phyloP scores from a whole-genome alignment of 495 filamentous ascomycete species.

The Podospora fimiseda region DNA sequence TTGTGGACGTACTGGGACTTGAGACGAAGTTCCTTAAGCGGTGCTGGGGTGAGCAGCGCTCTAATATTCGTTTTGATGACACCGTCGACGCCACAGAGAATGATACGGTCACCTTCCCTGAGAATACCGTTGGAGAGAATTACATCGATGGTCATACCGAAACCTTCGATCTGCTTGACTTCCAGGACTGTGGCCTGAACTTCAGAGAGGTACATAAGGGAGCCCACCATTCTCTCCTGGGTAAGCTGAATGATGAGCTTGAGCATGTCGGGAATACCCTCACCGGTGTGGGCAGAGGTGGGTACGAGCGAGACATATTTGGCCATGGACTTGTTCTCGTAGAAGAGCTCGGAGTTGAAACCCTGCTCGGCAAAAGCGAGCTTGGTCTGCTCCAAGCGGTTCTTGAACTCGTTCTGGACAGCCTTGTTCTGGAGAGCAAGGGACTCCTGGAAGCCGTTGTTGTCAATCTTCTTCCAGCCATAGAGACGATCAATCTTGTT shows the following conservation, averaged over 20 bases:
- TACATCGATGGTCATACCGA: slow-evolving; percentile 98
- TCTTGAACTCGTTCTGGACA: slow-evolving; percentile 90
- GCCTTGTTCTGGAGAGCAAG: slow-evolving; percentile 85
- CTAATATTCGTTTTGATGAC: slow-evolving; percentile 92
- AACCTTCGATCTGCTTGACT: slow-evolving; percentile 97
- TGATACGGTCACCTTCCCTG: slow-evolving; percentile 87
- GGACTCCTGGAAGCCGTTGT: slow-evolving; percentile 96
- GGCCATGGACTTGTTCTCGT: slow-evolving; percentile 96
- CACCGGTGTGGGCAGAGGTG: slow-evolving; percentile 94
- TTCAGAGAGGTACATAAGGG: slow-evolving; percentile 96
- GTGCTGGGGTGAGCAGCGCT: slow-evolving; percentile 91
- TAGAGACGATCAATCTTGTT: slow-evolving; percentile 99
- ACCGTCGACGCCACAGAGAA: slow-evolving; percentile 91
- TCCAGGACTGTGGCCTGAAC: slow-evolving; percentile 97
- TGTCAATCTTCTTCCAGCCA: slow-evolving; percentile 93
- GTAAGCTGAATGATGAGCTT: slow-evolving; percentile 88
- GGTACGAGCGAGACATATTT: slow-evolving; percentile 90
- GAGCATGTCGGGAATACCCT: slow-evolving; percentile 98
- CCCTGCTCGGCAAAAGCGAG: slow-evolving; percentile 91
- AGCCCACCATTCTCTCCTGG: slow-evolving; percentile 96
- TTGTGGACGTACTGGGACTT: slow-evolving; percentile 96
- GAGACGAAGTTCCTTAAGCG: slow-evolving; percentile 88
- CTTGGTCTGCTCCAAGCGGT: slow-evolving; percentile 85
- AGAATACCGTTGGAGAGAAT: slow-evolving; percentile 94
- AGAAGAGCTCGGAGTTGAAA: slow-evolving; percentile 95